Percentiles rank a stretch among this genome's conserved stretches.
These are phyloP conservation scores for Epichloe typhina DNA, from an alignment of 2,329 filamentous ascomycete genomes.

Conservation along the genomic window DNA sequence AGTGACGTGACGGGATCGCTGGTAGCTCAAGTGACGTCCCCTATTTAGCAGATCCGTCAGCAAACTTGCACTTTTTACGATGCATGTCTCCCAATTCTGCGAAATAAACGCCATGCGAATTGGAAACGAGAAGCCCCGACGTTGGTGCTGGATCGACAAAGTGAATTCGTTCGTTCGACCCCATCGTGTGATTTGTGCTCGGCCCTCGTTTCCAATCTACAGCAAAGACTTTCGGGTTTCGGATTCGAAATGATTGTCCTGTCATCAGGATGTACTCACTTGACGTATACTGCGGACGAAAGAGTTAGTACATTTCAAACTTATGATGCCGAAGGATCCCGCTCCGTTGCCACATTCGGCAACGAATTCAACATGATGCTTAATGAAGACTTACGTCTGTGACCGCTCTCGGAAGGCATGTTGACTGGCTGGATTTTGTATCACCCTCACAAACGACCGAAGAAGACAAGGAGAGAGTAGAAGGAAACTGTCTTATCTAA, in stretches of 20 bases:
- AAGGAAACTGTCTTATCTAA: slow-evolving; percentile 30
- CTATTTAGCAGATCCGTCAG: slow-evolving; percentile 27
- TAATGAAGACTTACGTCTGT: slow-evolving; percentile 60
- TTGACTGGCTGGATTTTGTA: slow-evolving; percentile 41
- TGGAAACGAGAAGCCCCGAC: not conserved
- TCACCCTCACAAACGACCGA: slow-evolving; percentile 34
- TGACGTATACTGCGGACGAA: slow-evolving; percentile 59
- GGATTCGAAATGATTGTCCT: not conserved
- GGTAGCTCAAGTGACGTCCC: slow-evolving; percentile 97
- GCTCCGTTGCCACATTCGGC: not conserved
- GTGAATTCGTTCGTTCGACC: not conserved
- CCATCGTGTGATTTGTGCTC: not conserved
- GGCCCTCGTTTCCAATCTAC: not conserved
- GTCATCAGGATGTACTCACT: slow-evolving; percentile 46
- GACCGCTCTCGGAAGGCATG: slow-evolving; percentile 80
- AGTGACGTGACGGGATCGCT: slow-evolving; percentile 85
- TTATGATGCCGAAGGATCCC: slow-evolving; percentile 21
- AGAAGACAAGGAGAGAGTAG: slow-evolving; percentile 25
- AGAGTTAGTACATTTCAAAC: not conserved
- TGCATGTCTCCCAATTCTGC: not conserved
- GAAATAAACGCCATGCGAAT: not conserved
- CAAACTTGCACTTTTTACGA: not conserved
- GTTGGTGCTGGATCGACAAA: not conserved
- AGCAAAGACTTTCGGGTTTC: not conserved
- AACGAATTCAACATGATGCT: not conserved